These are phyloP conservation scores for Citrullus colocynthis DNA, from an alignment of 306 rosid genomes.

Conservation along the genomic window DNA sequence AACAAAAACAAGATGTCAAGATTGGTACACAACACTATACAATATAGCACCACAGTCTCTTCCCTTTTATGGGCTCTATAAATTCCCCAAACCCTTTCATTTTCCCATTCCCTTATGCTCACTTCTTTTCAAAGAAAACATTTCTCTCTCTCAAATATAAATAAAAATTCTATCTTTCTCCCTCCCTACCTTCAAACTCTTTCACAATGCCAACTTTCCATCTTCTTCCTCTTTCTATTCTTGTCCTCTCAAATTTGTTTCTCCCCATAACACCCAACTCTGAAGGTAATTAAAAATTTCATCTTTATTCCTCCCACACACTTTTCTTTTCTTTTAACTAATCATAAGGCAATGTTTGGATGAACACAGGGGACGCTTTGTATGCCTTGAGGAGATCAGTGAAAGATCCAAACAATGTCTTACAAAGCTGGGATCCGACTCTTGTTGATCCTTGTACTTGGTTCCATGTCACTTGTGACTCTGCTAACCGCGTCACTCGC, in stretches of 20 bases:
- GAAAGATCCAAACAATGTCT: constrained; percentile 53
- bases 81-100: not conserved
- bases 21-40: not conserved
- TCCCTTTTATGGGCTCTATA: constrained; percentile 44
- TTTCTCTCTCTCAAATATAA: not conserved
- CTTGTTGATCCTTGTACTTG: constrained; percentile 89
- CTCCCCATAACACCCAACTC: constrained; percentile 35
- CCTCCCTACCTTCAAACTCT: not conserved
- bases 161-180: not conserved
- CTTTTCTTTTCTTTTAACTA: not conserved
- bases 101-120: not conserved
- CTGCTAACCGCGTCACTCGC: constrained; percentile 45
- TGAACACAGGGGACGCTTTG: constrained; percentile 71
- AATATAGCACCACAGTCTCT: not conserved
- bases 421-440: constrained; percentile 85
- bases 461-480: constrained; percentile 82
- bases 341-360: not conserved
- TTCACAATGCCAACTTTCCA: not conserved
- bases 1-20: constrained; percentile 6
- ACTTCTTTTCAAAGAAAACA: not conserved
- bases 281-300: constrained; percentile 31
- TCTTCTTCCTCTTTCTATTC: constrained; percentile 13
- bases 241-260: constrained; percentile 15
- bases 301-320: not conserved
- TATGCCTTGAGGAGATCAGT: constrained; percentile 63